Conservation (phyloP, 495 filamentous ascomycete species). For the Penicillium mononematosum region DNA sequence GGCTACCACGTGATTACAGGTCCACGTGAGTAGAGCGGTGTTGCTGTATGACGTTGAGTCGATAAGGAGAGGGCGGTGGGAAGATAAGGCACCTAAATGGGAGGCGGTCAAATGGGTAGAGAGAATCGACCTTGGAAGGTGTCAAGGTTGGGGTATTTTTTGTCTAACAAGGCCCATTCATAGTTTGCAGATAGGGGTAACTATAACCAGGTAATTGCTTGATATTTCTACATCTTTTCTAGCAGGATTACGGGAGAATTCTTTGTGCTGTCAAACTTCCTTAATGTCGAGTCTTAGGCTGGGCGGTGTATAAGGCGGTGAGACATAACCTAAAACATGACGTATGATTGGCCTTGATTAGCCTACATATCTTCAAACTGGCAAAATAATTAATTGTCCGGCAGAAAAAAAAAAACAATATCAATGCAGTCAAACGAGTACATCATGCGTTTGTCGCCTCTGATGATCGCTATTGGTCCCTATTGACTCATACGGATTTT, state of each 20-base stretch:
- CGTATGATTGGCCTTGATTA: not conserved
- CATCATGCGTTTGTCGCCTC: not conserved
- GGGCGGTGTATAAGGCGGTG: not conserved
- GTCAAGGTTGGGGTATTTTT: not conserved
- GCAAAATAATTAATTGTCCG: constrained; percentile 4
- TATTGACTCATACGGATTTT: not conserved
- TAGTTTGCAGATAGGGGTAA: not conserved
- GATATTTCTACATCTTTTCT: not conserved
- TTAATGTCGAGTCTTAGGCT: not conserved
- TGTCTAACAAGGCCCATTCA: not conserved
- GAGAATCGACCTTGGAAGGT: not conserved
- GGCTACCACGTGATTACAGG: not conserved
- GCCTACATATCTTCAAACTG: not conserved
- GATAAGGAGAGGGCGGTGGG: not conserved
- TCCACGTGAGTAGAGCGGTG: constrained; percentile 4
- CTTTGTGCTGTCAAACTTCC: not conserved
- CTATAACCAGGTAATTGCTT: not conserved
- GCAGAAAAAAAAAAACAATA: constrained; percentile 11
- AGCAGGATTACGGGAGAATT: not conserved
- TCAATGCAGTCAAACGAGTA: not conserved
- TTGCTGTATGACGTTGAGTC: not conserved
- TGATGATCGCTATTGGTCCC: not conserved
- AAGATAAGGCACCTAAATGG: not conserved
- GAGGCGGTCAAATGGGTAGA: not conserved
- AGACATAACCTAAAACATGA: not conserved